Percentiles rank a stretch among this genome's conserved stretches.
Conservation (phyloP, 345 rosid species). For the Populus pruinosa region DNA sequence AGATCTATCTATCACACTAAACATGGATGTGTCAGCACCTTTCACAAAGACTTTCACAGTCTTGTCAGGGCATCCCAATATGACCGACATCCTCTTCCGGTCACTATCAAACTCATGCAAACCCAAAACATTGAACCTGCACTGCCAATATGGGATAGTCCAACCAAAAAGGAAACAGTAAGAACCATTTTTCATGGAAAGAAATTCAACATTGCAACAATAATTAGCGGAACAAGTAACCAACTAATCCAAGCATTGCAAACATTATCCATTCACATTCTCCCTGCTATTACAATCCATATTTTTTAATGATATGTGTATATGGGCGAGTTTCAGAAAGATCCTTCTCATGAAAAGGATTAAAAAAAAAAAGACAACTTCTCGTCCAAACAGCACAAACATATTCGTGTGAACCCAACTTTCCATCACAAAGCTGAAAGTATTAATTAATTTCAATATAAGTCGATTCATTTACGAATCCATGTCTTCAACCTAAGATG, state of each 20-base stretch:
- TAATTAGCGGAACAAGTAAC: constrained; percentile 3
- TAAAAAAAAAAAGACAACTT: neutral
- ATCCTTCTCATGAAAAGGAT: neutral
- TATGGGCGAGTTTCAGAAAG: neutral
- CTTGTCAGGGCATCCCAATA: neutral
- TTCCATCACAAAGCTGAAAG: neutral
- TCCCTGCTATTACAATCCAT: neutral
- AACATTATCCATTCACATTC: neutral
- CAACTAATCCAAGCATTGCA: neutral
- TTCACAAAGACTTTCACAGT: neutral
- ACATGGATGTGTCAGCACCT: constrained; percentile 1
- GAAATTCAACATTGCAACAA: neutral
- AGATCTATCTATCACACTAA: neutral
- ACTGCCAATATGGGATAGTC: neutral
- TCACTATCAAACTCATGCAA: neutral
- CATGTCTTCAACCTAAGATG: too few species aligned
- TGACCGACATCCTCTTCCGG: neutral
- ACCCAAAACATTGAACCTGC: neutral
- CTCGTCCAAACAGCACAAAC: neutral
- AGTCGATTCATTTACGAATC: neutral
- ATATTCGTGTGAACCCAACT: neutral
- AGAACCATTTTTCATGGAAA: constrained; percentile 5
- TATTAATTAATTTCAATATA: neutral
- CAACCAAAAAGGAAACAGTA: constrained; percentile 11
- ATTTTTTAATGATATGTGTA: too few species aligned